Evolutionary conservation across 2,329 filamentous ascomycete species (phyloP), one percentile per base, ranked within the genome.

Genomic region (Colletotrichum spaethianum): DNA sequence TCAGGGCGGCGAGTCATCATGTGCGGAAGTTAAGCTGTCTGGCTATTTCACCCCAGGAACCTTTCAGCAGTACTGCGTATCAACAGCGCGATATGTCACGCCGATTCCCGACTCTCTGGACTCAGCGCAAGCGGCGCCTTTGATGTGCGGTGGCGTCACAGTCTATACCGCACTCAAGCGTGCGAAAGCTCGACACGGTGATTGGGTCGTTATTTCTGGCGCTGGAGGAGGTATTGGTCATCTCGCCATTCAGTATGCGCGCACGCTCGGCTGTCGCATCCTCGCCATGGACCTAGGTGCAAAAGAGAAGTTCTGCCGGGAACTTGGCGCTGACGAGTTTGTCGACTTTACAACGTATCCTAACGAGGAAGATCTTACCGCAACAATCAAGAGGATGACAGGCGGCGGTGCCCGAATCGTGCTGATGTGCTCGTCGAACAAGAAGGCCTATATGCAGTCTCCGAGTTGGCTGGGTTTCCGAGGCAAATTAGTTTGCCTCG

Each of bases 131-230:
- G 80, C 82, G 11, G 83, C 91, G n/a, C 91, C 91, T 2, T 88
- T 93, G 86, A 84, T 93, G 56, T 93, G 92, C 76, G 92, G 87
- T 26, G 92, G 92, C 12, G 85, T 93, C 44, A 93, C 91, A 0
- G 84, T 90, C 11, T 93, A 86, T 77, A 83, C 84, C 9, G 91
- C 91, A 0, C 77, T 93, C 68, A 84, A 83, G 74, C 63, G 62
- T 46, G 73, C 73, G 42, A 65, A 65, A 11, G 28, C 75, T 31
- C 74, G 74, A 8, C 72, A 74, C 9, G 77, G 78, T 4, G 73
- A 79, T 40, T 78, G 76, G 76, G 71, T 79, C 2, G 75, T 75
- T 4, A 67, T 82, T n/a, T 73, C 74, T 3, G 80, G 79, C n/a
- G 79, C 74, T 2, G 79, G 79, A 2, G 79, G 80, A 31, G 80